Evolutionary conservation across 441 rosid species (phyloP).

Genomic region (Manihot esculenta): DNA sequence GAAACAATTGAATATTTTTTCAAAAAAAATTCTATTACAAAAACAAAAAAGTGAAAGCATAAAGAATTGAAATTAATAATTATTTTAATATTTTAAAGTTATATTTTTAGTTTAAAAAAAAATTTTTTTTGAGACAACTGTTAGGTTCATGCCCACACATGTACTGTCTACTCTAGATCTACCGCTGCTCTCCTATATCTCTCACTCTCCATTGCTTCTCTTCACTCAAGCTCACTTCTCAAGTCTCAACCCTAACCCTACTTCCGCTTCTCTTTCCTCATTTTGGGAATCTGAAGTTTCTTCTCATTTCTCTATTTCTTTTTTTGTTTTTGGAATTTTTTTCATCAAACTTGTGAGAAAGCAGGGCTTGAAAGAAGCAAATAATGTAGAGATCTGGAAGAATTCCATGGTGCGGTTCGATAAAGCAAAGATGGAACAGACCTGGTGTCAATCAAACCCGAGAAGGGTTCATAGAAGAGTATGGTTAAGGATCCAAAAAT

Average conservation of each 20-base stretch:
- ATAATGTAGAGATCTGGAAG: conserved; percentile 26
- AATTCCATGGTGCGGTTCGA: conserved; percentile 15
- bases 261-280: not conserved
- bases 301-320: not conserved
- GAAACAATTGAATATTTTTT: too few species aligned
- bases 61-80: too few species aligned
- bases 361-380: not conserved
- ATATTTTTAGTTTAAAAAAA: too few species aligned
- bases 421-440: conserved; percentile 30
- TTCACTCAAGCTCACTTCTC: not conserved
- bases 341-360: not conserved
- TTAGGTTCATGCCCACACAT: too few species aligned
- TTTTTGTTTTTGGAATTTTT: not conserved
- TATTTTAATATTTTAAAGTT: too few species aligned
- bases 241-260: not conserved
- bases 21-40: too few species aligned
- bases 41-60: too few species aligned
- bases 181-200: not conserved
- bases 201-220: not conserved
- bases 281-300: not conserved
- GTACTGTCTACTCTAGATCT: not conserved
- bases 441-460: conserved; percentile 33
- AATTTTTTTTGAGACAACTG: too few species aligned
- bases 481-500: conserved; percentile 60
- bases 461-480: conserved; percentile 53